Percentiles rank a stretch among this genome's conserved stretches.
Evolutionary conservation across 169 alveolate species (phyloP).

Genomic region (Cryptosporidium sp.): DNA sequence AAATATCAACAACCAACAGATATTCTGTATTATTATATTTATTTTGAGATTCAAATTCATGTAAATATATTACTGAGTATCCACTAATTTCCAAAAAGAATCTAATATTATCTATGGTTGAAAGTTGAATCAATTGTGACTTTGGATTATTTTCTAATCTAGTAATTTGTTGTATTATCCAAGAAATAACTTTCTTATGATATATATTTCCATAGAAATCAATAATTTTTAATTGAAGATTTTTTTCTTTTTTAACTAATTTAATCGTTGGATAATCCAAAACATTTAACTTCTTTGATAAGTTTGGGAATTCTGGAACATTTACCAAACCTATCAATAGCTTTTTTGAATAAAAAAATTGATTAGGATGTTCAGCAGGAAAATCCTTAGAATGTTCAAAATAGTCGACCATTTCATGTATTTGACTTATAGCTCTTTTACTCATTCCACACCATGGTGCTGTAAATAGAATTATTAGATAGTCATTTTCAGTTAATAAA

Average conservation of each 20-base stretch:
- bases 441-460: constrained; percentile 77
- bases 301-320: constrained; percentile 56
- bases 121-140: constrained; percentile 14
- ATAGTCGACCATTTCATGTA: constrained; percentile 41
- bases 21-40: constrained; percentile 34
- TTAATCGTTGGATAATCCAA: constrained; percentile 62
- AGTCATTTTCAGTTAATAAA: constrained; percentile 2
- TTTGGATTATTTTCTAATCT: constrained; percentile 17
- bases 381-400: not conserved
- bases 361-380: not conserved
- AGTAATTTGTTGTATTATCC: constrained; percentile 49
- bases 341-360: constrained; percentile 34
- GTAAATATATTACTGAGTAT: constrained; percentile 26
- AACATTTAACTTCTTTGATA: constrained; percentile 45
- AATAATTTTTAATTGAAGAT: constrained; percentile 4
- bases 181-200: constrained; percentile 26
- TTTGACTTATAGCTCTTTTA: constrained; percentile 55
- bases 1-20: constrained; percentile 1
- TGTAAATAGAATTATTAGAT: constrained; percentile 14
- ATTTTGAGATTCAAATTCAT: not conserved
- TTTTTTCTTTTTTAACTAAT: constrained; percentile 8
- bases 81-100: constrained; percentile 26
- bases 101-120: not conserved
- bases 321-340: constrained; percentile 37
- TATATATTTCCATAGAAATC: constrained; percentile 46